Evolutionary conservation across 1,284 basidiomycete species (phyloP).

Genomic region (Ustilago loliicola): DNA sequence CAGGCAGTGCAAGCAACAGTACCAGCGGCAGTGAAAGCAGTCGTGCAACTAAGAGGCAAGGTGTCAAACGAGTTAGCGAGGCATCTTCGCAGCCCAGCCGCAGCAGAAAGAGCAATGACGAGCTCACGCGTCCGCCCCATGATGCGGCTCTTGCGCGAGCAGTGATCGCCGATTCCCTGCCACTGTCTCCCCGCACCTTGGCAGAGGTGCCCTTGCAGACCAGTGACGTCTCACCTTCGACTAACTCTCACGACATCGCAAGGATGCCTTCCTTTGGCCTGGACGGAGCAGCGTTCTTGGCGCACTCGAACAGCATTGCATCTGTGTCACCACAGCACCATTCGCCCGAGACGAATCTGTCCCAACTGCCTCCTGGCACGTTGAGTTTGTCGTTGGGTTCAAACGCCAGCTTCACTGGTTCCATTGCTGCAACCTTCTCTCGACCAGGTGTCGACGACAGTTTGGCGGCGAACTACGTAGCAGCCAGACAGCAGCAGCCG

Average conservation of each 20-base stretch:
- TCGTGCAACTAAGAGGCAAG: not conserved
- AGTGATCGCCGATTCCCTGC: not conserved
- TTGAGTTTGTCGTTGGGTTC: slow-evolving; percentile 18
- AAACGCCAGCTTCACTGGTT: slow-evolving; percentile 5
- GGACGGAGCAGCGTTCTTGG: not conserved
- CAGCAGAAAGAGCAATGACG: slow-evolving; percentile 10
- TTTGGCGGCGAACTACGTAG: not conserved
- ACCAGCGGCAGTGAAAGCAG: not conserved
- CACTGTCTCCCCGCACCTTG: slow-evolving; percentile 19
- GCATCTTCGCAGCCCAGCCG: not conserved
- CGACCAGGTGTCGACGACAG: not conserved
- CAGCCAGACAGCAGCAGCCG: not conserved
- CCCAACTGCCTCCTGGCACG: slow-evolving; percentile 10
- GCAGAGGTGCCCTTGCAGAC: not conserved
- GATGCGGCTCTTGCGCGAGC: not conserved
- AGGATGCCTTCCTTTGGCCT: not conserved
- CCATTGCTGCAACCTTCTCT: not conserved
- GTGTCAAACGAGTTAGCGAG: slow-evolving; percentile 3
- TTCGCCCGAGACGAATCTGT: not conserved
- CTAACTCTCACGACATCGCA: not conserved
- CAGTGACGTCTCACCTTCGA: not conserved
- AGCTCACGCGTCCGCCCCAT: not conserved
- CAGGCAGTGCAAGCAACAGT: not conserved
- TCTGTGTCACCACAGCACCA: not conserved
- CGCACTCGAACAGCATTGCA: not conserved